Base-by-base conservation (phyloP, 2,329 filamentous ascomycete species). In the Magnaporthales sp. region DNA sequence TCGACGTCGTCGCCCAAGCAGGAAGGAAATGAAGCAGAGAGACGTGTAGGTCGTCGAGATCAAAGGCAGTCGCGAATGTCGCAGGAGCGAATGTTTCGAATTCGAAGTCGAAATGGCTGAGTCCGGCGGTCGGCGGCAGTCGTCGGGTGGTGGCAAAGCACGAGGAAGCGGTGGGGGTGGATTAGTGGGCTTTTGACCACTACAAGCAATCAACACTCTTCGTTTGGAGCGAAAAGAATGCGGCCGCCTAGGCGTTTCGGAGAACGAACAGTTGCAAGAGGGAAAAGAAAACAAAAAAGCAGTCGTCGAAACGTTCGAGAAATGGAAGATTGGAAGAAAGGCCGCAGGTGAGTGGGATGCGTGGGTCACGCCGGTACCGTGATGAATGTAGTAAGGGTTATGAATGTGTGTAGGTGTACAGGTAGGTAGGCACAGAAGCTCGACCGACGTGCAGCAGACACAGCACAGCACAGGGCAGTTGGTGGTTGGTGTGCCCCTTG, bases 181-280 rank as follows among this genome's bases (percentile, higher is more conserved):
- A 60, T 60, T 26, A 27, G 56, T 60, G 56, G 56, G n/a, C n/a
- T n/a, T n/a, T n/a, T 60, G n/a, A 27, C 56, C 56, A 60, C 56
- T 60, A 13, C 7, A 27, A 15, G 26, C 13, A 27, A 60, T 27
- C 29, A 27, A 27, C 15, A 15, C 15, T 15, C 22, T 24, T 26
- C 27, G 15, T 19, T 60, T 60, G 56, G 56, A 60, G 26, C 56
- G 24, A 26, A 29, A 27, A 46, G n/a, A 4, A 51, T n/a, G 38
- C 6, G n/a, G 19, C 15, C 38, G 38, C 32, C 7, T 13, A 46
- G 32, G 32, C 13, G 32, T 46, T 46, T 51, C 38, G 38, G n/a
- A 51, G 19, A n/a, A 51, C 9, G 38, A n/a, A 51, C 38, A 51
- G 9, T 51, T 51, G 38, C 38, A 51, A 51, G 19, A 15, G n/a